These are phyloP conservation scores for Cystobasidiopsis lactophilus DNA, from an alignment of 768 basidiomycete species.

Conservation along the genomic window DNA sequence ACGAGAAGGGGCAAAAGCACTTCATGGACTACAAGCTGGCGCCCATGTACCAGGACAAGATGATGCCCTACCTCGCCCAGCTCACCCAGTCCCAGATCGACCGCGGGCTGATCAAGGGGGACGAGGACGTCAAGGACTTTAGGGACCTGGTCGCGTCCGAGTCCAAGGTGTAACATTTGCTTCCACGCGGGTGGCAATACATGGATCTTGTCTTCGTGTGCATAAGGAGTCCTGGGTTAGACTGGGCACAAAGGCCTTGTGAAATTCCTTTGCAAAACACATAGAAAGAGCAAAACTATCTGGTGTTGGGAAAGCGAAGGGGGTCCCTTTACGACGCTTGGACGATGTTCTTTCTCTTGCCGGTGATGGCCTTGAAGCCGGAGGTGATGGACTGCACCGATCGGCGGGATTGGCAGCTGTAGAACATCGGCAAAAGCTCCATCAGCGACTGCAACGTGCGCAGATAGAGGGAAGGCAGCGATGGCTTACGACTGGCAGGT, in stretches of 20 bases:
- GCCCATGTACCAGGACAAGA: constrained; percentile 15
- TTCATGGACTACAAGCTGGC: constrained; percentile 22
- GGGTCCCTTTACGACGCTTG: too few species aligned
- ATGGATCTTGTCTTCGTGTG: too few species aligned
- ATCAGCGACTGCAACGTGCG: neutral
- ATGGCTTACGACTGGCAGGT: constrained; percentile 38
- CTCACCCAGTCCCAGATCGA: constrained; percentile 23
- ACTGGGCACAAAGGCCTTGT: too few species aligned
- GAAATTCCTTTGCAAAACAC: too few species aligned
- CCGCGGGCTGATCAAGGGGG: constrained; percentile 23
- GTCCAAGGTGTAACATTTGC: neutral
- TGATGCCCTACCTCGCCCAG: constrained; percentile 24
- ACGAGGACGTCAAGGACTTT: constrained; percentile 17
- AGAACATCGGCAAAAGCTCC: neutral
- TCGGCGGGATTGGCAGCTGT: constrained; percentile 1
- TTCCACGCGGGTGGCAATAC: too few species aligned
- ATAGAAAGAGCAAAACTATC: too few species aligned
- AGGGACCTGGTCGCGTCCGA: constrained; percentile 8
- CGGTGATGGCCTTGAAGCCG: neutral
- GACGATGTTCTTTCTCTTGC: neutral
- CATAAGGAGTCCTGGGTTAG: too few species aligned
- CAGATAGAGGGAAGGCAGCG: too few species aligned
- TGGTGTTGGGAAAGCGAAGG: too few species aligned
- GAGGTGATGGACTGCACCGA: neutral
- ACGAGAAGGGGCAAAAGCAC: constrained; percentile 18